These are phyloP conservation scores for California macrophylla DNA, from an alignment of 441 rosid species.

Conservation along the genomic window DNA sequence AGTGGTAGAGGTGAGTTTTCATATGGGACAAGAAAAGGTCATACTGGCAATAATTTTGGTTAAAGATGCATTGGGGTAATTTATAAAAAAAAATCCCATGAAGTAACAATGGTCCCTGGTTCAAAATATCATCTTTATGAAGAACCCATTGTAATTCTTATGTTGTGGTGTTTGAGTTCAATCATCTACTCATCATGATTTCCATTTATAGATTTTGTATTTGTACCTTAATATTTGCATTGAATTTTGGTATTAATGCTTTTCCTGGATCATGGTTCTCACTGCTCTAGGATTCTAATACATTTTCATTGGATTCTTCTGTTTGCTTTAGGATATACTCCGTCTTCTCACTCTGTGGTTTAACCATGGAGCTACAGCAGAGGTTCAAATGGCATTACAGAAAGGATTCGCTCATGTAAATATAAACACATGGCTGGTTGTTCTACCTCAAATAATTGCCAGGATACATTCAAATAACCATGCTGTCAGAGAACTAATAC, in stretches of 20 bases:
- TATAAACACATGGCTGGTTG: constrained; percentile 97
- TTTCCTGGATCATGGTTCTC: background rate
- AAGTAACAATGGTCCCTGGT: too few species aligned
- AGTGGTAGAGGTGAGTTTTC: too few species aligned
- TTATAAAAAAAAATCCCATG: too few species aligned
- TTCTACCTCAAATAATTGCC: constrained; percentile 98
- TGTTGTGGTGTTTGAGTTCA: background rate
- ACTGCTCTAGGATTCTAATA: background rate
- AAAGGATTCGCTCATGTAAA: constrained; percentile 85
- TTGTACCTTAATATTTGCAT: background rate
- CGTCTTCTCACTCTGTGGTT: constrained; percentile 99
- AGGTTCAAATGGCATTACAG: constrained; percentile 83
- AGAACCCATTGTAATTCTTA: too few species aligned
- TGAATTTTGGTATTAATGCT: background rate
- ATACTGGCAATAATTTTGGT: too few species aligned
- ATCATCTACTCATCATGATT: background rate
- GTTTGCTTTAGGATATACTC: constrained; percentile 78
- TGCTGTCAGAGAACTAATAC: constrained; percentile 91
- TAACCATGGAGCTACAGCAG: constrained; percentile 91
- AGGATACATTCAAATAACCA: constrained; percentile 95
- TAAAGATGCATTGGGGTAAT: too few species aligned
- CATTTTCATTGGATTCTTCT: constrained; percentile 10
- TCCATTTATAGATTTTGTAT: background rate
- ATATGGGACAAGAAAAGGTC: too few species aligned
- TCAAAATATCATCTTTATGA: too few species aligned